phyloP scores from a whole-genome alignment of 106 monocot genomes.

The Platanthera zijinensis region DNA sequence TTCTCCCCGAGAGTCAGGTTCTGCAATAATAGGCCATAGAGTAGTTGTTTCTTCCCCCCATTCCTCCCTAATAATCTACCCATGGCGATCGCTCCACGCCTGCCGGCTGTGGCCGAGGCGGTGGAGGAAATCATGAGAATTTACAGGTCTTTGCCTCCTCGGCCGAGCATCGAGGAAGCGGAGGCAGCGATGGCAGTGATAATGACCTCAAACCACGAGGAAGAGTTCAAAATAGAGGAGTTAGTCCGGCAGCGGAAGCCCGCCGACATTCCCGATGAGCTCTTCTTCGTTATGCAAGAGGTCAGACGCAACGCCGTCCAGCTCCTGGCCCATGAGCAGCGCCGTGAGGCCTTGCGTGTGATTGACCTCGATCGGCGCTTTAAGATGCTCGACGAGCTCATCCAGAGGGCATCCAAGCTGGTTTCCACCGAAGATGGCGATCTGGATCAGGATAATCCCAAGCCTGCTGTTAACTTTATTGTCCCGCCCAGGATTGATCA shows the following conservation, averaged over 20 bases:
- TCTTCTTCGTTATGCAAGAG: conserved; percentile 58
- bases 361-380: conserved; percentile 47
- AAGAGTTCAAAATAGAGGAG: conserved; percentile 43
- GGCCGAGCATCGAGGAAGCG: conserved; percentile 66
- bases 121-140: conserved; percentile 68
- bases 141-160: conserved; percentile 61
- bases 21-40: too few relatives aligned
- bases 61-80: not conserved
- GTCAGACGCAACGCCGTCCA: conserved; percentile 39
- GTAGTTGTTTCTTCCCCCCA: not conserved
- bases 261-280: conserved; percentile 58
- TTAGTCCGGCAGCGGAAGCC: conserved; percentile 21
- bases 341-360: conserved; percentile 50
- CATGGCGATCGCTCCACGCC: conserved; percentile 5
- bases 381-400: conserved; percentile 50
- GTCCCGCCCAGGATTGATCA: conserved; percentile 1
- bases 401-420: conserved; percentile 64
- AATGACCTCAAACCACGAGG: conserved; percentile 35
- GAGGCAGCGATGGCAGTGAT: conserved; percentile 65
- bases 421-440: conserved; percentile 14
- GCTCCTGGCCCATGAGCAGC: conserved; percentile 53
- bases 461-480: not conserved
- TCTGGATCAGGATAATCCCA: conserved; percentile 3
- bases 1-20: too few relatives aligned
- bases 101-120: conserved; percentile 25